Conservation (phyloP, 2,329 filamentous ascomycete genomes). For the Clarireedia homoeocarpa region DNA sequence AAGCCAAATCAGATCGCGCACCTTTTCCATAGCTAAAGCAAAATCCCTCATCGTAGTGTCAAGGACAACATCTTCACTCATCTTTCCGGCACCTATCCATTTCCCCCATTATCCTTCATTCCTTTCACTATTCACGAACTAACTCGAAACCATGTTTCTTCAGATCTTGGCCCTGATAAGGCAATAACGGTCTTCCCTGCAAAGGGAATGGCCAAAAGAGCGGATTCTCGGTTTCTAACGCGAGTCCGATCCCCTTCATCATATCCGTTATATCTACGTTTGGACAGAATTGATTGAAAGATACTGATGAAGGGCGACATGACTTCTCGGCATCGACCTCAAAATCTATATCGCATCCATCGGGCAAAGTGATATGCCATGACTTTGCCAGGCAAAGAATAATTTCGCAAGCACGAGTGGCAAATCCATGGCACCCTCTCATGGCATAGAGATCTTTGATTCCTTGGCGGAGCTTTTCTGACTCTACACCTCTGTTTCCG, state of each 20-base stretch:
- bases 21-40: no score
- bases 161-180: not conserved
- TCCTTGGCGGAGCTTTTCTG: constrained; percentile 42
- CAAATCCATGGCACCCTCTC: constrained; percentile 36
- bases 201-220: constrained; percentile 28
- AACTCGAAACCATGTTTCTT: not conserved
- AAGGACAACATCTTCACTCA: no score
- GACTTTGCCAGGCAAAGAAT: constrained; percentile 49
- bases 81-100: no score
- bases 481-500: constrained; percentile 23
- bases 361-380: constrained; percentile 48
- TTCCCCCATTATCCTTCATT: not conserved
- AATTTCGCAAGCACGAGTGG: constrained; percentile 33
- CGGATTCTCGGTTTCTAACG: constrained; percentile 13
- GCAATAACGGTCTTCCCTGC: constrained; percentile 23
- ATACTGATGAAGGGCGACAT: constrained; percentile 9
- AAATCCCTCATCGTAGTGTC: no score
- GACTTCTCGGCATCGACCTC: constrained; percentile 25
- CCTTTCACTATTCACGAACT: not conserved
- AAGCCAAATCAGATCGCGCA: no score
- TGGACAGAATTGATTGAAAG: constrained; percentile 23
- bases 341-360: constrained; percentile 29
- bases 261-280: constrained; percentile 26
- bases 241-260: constrained; percentile 17
- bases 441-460: constrained; percentile 53